phyloP scores from a whole-genome alignment of 140 eudicot species.

The Flaveria floridana region DNA sequence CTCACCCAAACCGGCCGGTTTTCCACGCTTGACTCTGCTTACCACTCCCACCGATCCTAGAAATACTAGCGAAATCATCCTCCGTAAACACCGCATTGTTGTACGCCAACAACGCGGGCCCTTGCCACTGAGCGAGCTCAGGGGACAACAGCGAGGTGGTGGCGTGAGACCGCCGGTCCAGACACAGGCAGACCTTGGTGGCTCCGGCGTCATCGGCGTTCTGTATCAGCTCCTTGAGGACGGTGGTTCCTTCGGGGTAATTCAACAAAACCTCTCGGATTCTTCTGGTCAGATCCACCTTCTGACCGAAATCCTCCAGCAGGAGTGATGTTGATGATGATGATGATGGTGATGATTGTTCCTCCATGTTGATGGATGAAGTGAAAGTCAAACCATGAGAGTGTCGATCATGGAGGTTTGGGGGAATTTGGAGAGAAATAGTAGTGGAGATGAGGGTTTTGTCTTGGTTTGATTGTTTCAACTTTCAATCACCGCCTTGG shows the following conservation, averaged over 20 bases:
- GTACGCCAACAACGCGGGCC: conserved; percentile 84
- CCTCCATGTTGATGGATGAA: conserved; percentile 26
- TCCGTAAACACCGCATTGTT: conserved; percentile 83
- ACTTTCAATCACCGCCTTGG: background rate
- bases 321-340: conserved; percentile 39
- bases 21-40: conserved; percentile 87
- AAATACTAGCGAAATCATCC: conserved; percentile 89
- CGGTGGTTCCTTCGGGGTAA: conserved; percentile 97
- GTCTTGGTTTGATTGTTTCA: background rate
- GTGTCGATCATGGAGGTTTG: conserved; percentile 6
- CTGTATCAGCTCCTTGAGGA: conserved; percentile 82
- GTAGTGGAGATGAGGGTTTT: background rate
- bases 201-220: conserved; percentile 99
- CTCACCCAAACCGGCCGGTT: conserved; percentile 94
- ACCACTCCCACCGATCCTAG: conserved; percentile 87
- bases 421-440: background rate
- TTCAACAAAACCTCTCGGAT: conserved; percentile 87
- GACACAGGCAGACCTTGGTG: conserved; percentile 71
- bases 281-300: conserved; percentile 91
- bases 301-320: conserved; percentile 94
- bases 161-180: conserved; percentile 76
- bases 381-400: conserved; percentile 17
- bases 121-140: conserved; percentile 85
- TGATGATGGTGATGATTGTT: conserved; percentile 28
- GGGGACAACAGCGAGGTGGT: conserved; percentile 53